These are phyloP conservation scores for Daldinia sp. DNA, from an alignment of 2,329 filamentous ascomycete genomes.

Conservation along the genomic window DNA sequence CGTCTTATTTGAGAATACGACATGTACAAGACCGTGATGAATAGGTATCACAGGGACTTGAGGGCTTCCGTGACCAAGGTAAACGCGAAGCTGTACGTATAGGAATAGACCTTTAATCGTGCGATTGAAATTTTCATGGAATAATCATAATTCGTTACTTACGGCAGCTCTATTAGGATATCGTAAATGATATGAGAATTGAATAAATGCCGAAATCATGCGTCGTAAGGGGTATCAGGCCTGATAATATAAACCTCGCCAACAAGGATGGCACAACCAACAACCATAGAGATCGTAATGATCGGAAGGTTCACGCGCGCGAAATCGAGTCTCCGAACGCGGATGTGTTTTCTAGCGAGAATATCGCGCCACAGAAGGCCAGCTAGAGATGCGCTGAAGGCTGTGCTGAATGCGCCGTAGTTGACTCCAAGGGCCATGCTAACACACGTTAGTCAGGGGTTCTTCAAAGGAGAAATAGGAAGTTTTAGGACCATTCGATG, in stretches of 20 bases:
- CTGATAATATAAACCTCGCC: slow-evolving; percentile 65
- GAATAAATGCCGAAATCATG: not conserved
- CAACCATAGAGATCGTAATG: slow-evolving; percentile 70
- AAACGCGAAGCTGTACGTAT: not conserved
- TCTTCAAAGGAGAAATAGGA: not conserved
- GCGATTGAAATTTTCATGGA: not conserved
- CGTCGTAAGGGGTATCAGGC: slow-evolving; percentile 25
- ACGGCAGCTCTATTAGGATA: not conserved
- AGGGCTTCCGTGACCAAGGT: not conserved
- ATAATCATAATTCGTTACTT: not conserved
- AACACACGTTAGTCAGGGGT: slow-evolving; percentile 18
- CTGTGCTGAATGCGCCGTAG: slow-evolving; percentile 76
- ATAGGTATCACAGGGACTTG: too few relatives aligned
- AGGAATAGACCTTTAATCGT: not conserved
- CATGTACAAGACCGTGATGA: too few relatives aligned
- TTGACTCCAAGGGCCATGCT: slow-evolving; percentile 79
- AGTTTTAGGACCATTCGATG: too few relatives aligned
- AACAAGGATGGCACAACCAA: slow-evolving; percentile 61
- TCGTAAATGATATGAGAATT: not conserved
- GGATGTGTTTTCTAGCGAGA: slow-evolving; percentile 71
- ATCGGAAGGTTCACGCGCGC: slow-evolving; percentile 74
- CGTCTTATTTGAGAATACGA: too few relatives aligned
- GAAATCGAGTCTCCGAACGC: slow-evolving; percentile 70
- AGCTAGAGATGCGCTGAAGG: slow-evolving; percentile 75
- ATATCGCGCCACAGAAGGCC: slow-evolving; percentile 79